Evolutionary conservation across 2,329 filamentous ascomycete genomes (phyloP), one percentile per base, ranked within the genome.

Genomic region (Mycocentrospora acerina): DNA sequence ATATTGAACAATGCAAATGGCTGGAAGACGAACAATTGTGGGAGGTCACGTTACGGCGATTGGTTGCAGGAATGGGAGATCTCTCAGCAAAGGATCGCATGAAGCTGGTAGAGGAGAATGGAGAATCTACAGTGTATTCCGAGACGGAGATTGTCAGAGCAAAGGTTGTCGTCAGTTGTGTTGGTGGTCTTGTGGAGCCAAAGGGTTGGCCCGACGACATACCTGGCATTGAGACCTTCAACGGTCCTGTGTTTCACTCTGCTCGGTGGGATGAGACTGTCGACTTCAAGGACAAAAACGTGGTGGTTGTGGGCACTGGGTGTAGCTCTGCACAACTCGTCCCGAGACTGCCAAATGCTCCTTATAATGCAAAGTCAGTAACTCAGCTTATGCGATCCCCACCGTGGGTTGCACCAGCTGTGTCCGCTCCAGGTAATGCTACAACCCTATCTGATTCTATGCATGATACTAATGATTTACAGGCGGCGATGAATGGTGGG

Each of bases 311-410:
- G 30, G 79, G 79, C 4, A 80, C 77, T 2, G 79, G 79, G 10
- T 81, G 79, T 53, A 77, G 71, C 48, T 77, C 78, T 3, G 74
- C 75, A 11, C 79, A 82, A 46, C 70, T 82, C 16, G 72, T 82
- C 7, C 78, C 79, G 1, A 53, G 65, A 25, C 62, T 82, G 5
- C 69, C 69, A 3, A 67, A 74, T 28, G 67, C 68, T 15, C 69
- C 71, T 8, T 70, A 69, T 45, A 72, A 71, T 15, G 76, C 73
- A 22, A 80, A 75, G 52, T 75, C 74, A 5, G 72, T 82, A n/a
- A 80, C 77, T 1, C 79, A 82, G 46, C 46, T 82, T 6, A 79
- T 82, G 75, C 66, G 77, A 12, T 75, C 75, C 11, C 76, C 78
- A 9, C 79, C 79, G 1, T 81, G 78, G 78, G 72, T 80, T 2